These are phyloP conservation scores for Murraya paniculata DNA, from an alignment of 345 rosid species.

Conservation along the genomic window DNA sequence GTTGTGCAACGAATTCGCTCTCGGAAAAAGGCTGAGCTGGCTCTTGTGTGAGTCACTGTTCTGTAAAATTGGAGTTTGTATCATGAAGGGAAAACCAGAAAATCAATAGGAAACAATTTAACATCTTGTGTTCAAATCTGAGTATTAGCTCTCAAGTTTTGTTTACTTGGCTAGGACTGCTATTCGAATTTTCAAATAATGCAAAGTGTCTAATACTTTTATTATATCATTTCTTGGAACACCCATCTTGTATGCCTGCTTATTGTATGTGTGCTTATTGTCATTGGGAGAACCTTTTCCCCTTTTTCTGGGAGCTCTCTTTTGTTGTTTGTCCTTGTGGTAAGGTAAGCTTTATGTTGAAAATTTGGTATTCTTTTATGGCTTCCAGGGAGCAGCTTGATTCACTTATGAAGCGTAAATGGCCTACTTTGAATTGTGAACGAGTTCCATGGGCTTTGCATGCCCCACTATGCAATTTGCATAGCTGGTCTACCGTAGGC, in stretches of 20 bases:
- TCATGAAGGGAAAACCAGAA: slow-evolving; percentile 22
- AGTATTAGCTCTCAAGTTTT: slow-evolving; percentile 19
- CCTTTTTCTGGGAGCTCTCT: neutral
- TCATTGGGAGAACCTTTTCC: slow-evolving; percentile 9
- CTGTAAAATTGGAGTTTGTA: slow-evolving; percentile 40
- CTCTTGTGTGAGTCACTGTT: slow-evolving; percentile 71
- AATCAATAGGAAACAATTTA: slow-evolving; percentile 15
- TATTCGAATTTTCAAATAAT: slow-evolving; percentile 16
- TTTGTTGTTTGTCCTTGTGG: slow-evolving; percentile 21
- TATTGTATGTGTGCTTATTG: slow-evolving; percentile 10
- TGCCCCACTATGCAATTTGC: slow-evolving; percentile 63
- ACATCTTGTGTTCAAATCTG: slow-evolving; percentile 18
- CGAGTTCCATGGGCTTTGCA: slow-evolving; percentile 79
- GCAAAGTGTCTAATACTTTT: slow-evolving; percentile 12
- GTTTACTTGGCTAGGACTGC: slow-evolving; percentile 22
- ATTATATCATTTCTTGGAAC: neutral
- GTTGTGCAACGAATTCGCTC: slow-evolving; percentile 75
- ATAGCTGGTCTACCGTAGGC: slow-evolving; percentile 62
- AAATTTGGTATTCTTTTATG: slow-evolving; percentile 49
- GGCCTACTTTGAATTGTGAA: slow-evolving; percentile 66
- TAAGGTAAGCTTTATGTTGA: slow-evolving; percentile 28
- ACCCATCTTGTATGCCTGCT: slow-evolving; percentile 7
- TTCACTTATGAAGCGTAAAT: slow-evolving; percentile 68
- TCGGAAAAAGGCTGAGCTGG: slow-evolving; percentile 62
- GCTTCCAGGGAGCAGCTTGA: slow-evolving; percentile 94